phyloP scores from a whole-genome alignment of 2,329 filamentous ascomycete genomes.

The Myriosclerotinia duriaeana region DNA sequence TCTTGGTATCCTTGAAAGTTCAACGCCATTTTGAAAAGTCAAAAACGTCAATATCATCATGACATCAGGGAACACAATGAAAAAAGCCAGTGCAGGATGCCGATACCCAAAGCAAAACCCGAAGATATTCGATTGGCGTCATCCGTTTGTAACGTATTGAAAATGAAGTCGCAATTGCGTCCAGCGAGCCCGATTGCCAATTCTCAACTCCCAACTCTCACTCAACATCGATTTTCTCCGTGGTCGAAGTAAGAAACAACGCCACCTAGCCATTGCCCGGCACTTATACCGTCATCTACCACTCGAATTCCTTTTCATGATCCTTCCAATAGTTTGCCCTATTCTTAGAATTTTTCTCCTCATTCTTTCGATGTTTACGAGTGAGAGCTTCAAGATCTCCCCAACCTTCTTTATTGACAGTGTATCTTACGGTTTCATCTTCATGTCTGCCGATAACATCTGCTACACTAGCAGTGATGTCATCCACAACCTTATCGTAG shows the following conservation, averaged over 20 bases:
- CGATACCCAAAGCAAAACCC: neutral
- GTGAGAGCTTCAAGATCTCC: neutral
- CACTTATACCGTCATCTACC: neutral
- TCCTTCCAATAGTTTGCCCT: conserved; percentile 18
- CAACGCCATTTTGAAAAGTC: neutral
- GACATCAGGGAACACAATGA: too few relatives aligned
- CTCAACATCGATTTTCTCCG: neutral
- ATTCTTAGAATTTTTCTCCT: conserved; percentile 6
- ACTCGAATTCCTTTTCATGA: conserved; percentile 3
- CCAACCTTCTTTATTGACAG: conserved; percentile 25
- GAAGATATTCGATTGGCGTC: neutral
- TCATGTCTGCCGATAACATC: conserved; percentile 35
- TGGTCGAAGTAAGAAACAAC: neutral
- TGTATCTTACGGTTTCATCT: conserved; percentile 43
- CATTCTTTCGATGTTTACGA: neutral
- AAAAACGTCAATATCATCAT: neutral
- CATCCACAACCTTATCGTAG: conserved; percentile 44
- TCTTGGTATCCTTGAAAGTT: neutral
- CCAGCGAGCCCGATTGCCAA: neutral
- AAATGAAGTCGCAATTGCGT: neutral
- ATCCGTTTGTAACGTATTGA: neutral
- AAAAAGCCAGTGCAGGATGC: neutral
- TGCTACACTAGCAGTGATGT: conserved; percentile 44
- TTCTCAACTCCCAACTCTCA: neutral
- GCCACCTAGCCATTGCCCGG: too few relatives aligned